Base-by-base conservation (phyloP, 129 eudicot species). In the Flaveria ramosissima region DNA sequence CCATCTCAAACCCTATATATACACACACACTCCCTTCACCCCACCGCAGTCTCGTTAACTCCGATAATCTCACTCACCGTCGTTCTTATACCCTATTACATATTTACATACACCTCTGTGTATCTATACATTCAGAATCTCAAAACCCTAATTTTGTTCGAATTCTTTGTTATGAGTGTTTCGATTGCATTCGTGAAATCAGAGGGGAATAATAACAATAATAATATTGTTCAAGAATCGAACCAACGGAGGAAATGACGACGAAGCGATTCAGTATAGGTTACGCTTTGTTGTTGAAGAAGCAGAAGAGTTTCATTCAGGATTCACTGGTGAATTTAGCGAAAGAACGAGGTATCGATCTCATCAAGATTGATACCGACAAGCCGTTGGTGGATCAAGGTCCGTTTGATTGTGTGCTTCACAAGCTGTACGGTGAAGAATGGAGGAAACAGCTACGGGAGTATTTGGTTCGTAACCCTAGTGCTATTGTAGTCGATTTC, bases 391-490 rank as follows among this genome's bases (percentile, higher is more conserved):
- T 82, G 47, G 92, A 89, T 36, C 97, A 92, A 64, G 97, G 97
- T 8, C 97, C 97, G 41, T 92, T 92, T 74, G 94, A 92, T 88
- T 89, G 93, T 47, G 87, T 92, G n/a, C 88, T 92, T 43, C 97
- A 92, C 78, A 92, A 92, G 65, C 60, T 81, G 61, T 87, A 89
- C 83, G 90, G 90, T 23, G 89, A 85, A 2, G 89, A 89, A 42
- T 92, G 97, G 94, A 81, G 79, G 73, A 68, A 30, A 7, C 90
- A 91, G 68, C 73, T 91, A 13, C 71, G 45, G 21, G 87, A 91
- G 15, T 91, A 83, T 63, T 27, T 78, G 12, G 15, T 20, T 12
- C 39, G 46, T 16, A 59, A 85, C 84, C 89, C 97, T 57, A 79
- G 56, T 43, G 86, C 62, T 15, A 55, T 87, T 21, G 77, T 92